Evolutionary conservation across 768 basidiomycete genomes (phyloP).

Genomic region (Basidioascus undulatus): DNA sequence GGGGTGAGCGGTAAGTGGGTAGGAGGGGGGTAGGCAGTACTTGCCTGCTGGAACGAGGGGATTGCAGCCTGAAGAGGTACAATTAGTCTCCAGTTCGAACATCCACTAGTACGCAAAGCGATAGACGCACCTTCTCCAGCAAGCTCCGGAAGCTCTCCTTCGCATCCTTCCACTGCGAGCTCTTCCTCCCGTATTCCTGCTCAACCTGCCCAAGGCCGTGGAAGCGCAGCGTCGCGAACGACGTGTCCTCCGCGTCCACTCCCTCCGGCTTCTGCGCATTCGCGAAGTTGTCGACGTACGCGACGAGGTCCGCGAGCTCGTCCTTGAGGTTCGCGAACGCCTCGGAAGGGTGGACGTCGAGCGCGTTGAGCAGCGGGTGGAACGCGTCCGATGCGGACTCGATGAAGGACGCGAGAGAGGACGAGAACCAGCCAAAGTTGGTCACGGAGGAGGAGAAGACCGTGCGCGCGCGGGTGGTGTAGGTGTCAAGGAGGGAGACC

Average conservation of each 20-base stretch:
- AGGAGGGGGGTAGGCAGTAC: slow-evolving; percentile 19
- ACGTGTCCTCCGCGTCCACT: slow-evolving; percentile 17
- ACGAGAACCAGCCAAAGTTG: slow-evolving; percentile 16
- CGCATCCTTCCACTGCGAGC: slow-evolving; percentile 32
- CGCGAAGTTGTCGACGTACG: slow-evolving; percentile 33
- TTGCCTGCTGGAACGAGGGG: slow-evolving; percentile 1
- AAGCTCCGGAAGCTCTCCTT: too few species aligned
- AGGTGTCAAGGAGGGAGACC: slow-evolving; percentile 31
- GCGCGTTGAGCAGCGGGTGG: slow-evolving; percentile 12
- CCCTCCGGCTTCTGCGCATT: too few species aligned
- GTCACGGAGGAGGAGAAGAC: slow-evolving; percentile 33
- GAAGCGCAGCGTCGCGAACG: slow-evolving; percentile 41
- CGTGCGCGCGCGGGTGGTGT: slow-evolving; percentile 32
- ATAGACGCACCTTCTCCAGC: slow-evolving; percentile 29
- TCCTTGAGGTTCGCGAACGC: slow-evolving; percentile 22
- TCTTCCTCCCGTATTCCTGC: slow-evolving; percentile 24
- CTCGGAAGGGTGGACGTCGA: slow-evolving; percentile 12
- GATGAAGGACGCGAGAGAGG: slow-evolving; percentile 16
- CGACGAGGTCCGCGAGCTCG: slow-evolving; percentile 26
- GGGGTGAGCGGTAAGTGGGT: slow-evolving; percentile 25
- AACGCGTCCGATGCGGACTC: slow-evolving; percentile 23
- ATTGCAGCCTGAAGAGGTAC: neutral
- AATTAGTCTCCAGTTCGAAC: slow-evolving; percentile 21
- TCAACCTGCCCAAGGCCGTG: slow-evolving; percentile 28
- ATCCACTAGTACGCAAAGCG: slow-evolving; percentile 20